Evolutionary conservation across 2,329 filamentous ascomycete species (phyloP), one percentile per base, ranked within the genome.

Genomic region (Lasiodiplodia hormozganensis): DNA sequence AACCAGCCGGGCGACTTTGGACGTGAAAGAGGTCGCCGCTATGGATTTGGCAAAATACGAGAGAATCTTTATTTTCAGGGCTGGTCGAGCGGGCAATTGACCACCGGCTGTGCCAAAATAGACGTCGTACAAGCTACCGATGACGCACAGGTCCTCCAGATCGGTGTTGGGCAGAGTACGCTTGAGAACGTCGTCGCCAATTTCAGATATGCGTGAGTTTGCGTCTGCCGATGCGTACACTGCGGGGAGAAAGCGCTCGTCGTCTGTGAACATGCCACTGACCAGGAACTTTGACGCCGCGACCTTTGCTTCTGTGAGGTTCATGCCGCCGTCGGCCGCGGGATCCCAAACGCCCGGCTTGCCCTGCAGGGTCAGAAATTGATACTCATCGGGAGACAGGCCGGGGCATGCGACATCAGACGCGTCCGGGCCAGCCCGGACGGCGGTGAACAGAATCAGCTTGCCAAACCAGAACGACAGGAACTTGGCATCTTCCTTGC

Each of bases 111-210:
- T 56, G 65, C 85, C 87, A 53, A 90, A 89, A 76, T 97, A 96
- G 1, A 94, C 85, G 4, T 85, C 80, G 73, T 94, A 94, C 2
- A 98, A 82, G 18, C 86, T 83, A 68, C 86, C 81, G 3, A 97
- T 84, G 2, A 94, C 79, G 0, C 77, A 73, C 11, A 83, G 74
- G 70, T 93, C 86, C 76, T 98, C 95, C 31, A 97, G 82, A 10
- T 92, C 89, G 10, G 92, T 87, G 1, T 88, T 83, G 11, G 87
- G 83, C 34, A 84, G 86, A 36, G 88, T 91, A 71, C 94, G 86
- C 80, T 97, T 99, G 71, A 98, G 80, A 60, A 96, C 88, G 73
- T 97, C 94, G 68, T 97, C 93, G 0, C 92, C 95, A n/a, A 93
- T 83, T n/a, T 91, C 89, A 12, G 92, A 89, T 47, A 97, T 89